Percentiles rank a stretch among this genome's conserved stretches.
These are phyloP conservation scores for Daedaleopsis sinensis DNA, from an alignment of 768 basidiomycete species.

Conservation along the genomic window DNA sequence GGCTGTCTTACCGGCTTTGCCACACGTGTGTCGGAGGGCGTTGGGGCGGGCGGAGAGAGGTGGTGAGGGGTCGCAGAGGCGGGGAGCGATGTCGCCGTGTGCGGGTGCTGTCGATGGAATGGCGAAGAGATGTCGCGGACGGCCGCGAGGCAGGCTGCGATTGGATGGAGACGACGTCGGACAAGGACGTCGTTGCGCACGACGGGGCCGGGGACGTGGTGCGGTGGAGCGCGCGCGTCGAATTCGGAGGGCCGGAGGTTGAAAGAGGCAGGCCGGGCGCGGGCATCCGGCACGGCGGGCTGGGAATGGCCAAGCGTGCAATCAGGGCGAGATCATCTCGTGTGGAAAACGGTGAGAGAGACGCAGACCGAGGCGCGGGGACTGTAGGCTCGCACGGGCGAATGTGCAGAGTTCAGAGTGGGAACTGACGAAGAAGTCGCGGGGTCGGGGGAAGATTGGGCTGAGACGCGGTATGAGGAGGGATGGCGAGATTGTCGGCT, in stretches of 20 bases:
- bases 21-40: not conserved
- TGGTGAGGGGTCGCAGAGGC: conserved; percentile 3
- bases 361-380: not conserved
- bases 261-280: conserved; percentile 9
- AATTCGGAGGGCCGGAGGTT: not conserved
- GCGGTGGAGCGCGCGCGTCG: conserved; percentile 6
- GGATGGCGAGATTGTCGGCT: conserved; percentile 18
- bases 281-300: conserved; percentile 1
- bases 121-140: conserved; percentile 18
- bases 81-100: not conserved
- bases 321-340: not conserved
- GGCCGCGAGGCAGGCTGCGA: conserved; percentile 20
- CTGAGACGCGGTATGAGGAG: not conserved
- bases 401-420: not conserved
- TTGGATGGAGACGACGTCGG: conserved; percentile 10
- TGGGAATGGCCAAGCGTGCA: conserved; percentile 12
- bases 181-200: not conserved
- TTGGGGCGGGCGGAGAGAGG: conserved; percentile 12
- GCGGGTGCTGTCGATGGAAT: conserved; percentile 5
- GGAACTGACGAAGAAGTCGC: not conserved
- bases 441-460: not conserved
- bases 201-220: conserved; percentile 14
- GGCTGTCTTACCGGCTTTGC: not conserved
- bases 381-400: not conserved
- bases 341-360: conserved; percentile 3